Conservation (phyloP, 2,329 filamentous ascomycete genomes). For the Ceratocystis cubensis region DNA sequence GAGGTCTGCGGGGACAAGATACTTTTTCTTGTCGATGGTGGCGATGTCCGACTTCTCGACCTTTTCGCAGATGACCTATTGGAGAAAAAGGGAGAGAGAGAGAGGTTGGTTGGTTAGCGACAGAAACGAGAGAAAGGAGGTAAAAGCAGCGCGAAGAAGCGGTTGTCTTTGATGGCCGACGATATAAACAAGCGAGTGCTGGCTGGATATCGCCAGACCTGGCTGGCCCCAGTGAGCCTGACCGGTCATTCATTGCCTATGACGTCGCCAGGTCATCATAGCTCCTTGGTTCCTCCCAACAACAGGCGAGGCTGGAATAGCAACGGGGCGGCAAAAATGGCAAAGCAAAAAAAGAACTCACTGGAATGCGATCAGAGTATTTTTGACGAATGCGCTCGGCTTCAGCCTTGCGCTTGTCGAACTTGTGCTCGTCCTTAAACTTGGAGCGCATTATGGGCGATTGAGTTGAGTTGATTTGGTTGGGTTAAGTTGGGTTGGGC, state of each 20-base stretch:
- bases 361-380: conserved; percentile 95
- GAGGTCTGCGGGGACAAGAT: conserved; percentile 90
- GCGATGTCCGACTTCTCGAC: conserved; percentile 99
- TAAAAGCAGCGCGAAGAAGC: not conserved
- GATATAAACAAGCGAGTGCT: too few species aligned
- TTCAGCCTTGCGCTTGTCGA: conserved; percentile 99
- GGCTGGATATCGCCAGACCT: too few species aligned
- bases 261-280: conserved; percentile 10
- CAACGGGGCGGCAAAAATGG: conserved; percentile 12
- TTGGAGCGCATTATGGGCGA: conserved; percentile 77
- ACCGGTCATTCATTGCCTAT: not conserved
- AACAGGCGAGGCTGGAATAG: too few species aligned
- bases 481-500: not conserved
- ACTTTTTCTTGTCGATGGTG: conserved; percentile 99
- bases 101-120: not conserved
- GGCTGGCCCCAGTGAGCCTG: too few species aligned
- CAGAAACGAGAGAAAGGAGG: not conserved
- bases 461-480: not conserved
- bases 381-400: conserved; percentile 98
- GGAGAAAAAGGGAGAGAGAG: not conserved
- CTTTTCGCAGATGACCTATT: conserved; percentile 96
- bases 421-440: conserved; percentile 99
- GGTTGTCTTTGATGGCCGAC: too few species aligned
- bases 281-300: not conserved
- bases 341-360: conserved; percentile 41